Evolutionary conservation across 2,329 filamentous ascomycete species (phyloP).

Genomic region (Epichloe coenophiala): DNA sequence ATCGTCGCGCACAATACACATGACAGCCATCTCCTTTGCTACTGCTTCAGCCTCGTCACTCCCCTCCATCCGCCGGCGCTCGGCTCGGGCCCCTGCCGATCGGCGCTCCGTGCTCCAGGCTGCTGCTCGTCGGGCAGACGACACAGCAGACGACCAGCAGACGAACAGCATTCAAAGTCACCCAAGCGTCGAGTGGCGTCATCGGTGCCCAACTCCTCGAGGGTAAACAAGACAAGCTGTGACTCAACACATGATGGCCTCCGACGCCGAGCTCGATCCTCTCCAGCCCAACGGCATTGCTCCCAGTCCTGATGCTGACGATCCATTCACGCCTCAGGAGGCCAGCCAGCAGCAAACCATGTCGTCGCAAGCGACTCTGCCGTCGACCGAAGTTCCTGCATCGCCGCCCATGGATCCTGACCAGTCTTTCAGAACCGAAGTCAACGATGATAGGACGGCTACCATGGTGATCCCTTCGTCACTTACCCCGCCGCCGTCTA

Average conservation of each 20-base stretch:
- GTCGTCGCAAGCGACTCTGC: slow-evolving; percentile 40
- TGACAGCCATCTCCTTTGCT: no score
- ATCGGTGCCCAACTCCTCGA: background rate
- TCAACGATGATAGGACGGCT: slow-evolving; percentile 30
- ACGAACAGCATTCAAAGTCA: background rate
- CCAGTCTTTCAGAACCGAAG: slow-evolving; percentile 36
- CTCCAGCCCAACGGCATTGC: slow-evolving; percentile 21
- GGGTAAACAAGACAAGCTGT: background rate
- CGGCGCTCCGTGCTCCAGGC: background rate
- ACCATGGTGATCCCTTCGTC: slow-evolving; percentile 41
- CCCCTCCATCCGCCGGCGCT: background rate
- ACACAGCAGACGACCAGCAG: no score
- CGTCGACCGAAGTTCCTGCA: slow-evolving; percentile 40
- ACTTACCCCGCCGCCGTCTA: slow-evolving; percentile 43
- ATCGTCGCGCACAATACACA: no score
- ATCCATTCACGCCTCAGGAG: slow-evolving; percentile 20
- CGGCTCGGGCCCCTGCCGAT: background rate
- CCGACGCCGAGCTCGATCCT: slow-evolving; percentile 20
- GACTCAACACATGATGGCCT: slow-evolving; percentile 17
- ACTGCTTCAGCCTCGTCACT: background rate
- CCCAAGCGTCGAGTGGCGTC: background rate
- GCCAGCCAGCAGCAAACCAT: slow-evolving; percentile 12
- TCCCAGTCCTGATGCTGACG: slow-evolving; percentile 16
- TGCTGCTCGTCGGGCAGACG: background rate
- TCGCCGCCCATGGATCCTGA: slow-evolving; percentile 35